Conservation (phyloP, 805 yeast species). For the Lipomyces spencermartinsiae region DNA sequence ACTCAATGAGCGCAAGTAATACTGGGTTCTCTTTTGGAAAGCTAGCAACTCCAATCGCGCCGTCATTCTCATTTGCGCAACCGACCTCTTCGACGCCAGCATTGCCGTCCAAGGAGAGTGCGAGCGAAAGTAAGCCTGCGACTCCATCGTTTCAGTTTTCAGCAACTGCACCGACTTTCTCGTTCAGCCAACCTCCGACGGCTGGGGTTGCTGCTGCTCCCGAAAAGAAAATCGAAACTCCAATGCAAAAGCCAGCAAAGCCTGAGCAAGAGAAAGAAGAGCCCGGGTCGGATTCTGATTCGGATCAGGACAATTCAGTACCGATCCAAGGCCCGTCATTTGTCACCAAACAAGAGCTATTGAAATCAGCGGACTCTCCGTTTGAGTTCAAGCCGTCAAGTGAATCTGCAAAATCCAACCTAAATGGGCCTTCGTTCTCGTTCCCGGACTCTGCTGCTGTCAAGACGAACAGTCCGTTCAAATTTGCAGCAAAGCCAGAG, state of each 20-base stretch:
- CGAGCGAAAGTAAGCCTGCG: neutral
- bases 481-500: conserved; percentile 11
- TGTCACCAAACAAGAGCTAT: neutral
- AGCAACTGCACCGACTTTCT: conserved; percentile 10
- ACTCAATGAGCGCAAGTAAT: conserved; percentile 5
- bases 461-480: conserved; percentile 15
- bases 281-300: conserved; percentile 10
- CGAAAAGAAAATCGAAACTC: neutral
- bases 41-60: conserved; percentile 15
- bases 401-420: neutral
- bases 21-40: conserved; percentile 23
- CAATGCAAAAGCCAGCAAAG: conserved; percentile 5
- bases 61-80: conserved; percentile 4
- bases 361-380: conserved; percentile 10
- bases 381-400: conserved; percentile 11
- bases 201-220: neutral
- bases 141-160: neutral
- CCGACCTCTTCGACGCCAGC: neutral
- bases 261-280: neutral
- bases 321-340: conserved; percentile 27
- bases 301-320: conserved; percentile 14
- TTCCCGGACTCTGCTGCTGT: neutral
- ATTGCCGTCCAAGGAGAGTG: neutral
- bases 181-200: conserved; percentile 5
- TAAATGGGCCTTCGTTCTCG: conserved; percentile 24